Evolutionary conservation across 2,329 filamentous ascomycete genomes (phyloP).

Genomic region (Claviceps cyperi): DNA sequence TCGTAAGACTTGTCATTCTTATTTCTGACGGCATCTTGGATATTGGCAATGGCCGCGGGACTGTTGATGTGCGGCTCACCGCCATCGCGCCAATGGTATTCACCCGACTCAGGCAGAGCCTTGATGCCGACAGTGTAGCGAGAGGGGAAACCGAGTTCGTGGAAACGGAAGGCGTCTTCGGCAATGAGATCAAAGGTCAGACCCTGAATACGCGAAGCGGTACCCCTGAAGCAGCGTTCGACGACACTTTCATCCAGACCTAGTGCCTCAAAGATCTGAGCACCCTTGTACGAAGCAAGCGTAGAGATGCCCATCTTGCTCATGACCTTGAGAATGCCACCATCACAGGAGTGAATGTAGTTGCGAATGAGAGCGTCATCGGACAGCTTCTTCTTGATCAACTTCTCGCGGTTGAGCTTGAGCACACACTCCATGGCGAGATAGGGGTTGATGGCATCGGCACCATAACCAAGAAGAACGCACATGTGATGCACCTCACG

Average conservation of each 20-base stretch:
- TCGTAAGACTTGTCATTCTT: conserved; percentile 99
- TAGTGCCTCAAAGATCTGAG: conserved; percentile 93
- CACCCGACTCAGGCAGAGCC: conserved; percentile 79
- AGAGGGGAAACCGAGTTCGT: conserved; percentile 82
- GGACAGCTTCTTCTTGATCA: conserved; percentile 79
- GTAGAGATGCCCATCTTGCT: conserved; percentile 99
- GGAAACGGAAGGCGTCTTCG: conserved; percentile 85
- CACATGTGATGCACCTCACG: conserved; percentile 98
- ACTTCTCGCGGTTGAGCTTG: conserved; percentile 85
- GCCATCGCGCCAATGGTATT: conserved; percentile 97
- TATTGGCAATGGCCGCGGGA: conserved; percentile 85
- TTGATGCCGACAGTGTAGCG: conserved; percentile 61
- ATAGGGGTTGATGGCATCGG: conserved; percentile 88
- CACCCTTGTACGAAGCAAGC: conserved; percentile 89
- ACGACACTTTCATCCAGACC: conserved; percentile 86
- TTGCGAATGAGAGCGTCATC: conserved; percentile 79
- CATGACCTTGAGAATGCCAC: conserved; percentile 97
- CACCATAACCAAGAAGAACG: conserved; percentile 90
- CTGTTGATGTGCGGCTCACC: conserved; percentile 94
- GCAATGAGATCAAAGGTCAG: conserved; percentile 89
- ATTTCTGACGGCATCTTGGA: conserved; percentile 87
- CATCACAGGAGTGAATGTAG: conserved; percentile 93
- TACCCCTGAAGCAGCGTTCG: conserved; percentile 88
- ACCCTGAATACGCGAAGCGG: conserved; percentile 85
- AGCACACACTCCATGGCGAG: conserved; percentile 91